Conservation (phyloP, 1,284 basidiomycete species). For the Puccinia polysora region DNA sequence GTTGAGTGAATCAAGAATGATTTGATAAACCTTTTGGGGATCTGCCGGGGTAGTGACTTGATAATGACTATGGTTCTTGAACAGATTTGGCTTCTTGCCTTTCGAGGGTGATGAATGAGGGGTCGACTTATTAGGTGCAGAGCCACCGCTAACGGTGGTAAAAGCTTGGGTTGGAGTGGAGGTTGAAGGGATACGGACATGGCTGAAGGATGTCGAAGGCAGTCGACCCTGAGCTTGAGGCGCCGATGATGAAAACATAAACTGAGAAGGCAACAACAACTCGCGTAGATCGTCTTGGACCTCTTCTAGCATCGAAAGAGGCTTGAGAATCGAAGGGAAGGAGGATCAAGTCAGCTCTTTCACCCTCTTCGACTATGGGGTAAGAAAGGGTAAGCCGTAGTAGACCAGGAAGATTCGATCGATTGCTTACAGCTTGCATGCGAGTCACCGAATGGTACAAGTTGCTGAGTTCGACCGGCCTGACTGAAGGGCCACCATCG, state of each 20-base stretch:
- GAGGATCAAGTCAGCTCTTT: not conserved
- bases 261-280: conserved; percentile 5
- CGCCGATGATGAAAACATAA: not conserved
- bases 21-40: conserved; percentile 27
- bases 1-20: conserved; percentile 13
- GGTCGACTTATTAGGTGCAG: no score
- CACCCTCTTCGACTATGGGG: not conserved
- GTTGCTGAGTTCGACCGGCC: conserved; percentile 29
- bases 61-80: conserved; percentile 21
- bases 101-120: not conserved
- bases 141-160: no score
- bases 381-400: not conserved
- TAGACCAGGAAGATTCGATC: not conserved
- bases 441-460: conserved; percentile 33
- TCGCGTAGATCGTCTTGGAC: conserved; percentile 28
- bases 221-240: conserved; percentile 5
- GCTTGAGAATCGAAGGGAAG: not conserved
- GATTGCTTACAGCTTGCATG: conserved; percentile 36
- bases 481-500: conserved; percentile 9
- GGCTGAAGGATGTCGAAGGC: not conserved
- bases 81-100: conserved; percentile 37
- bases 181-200: not conserved
- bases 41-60: conserved; percentile 1
- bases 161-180: conserved; percentile 9
- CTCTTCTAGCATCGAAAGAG: conserved; percentile 28